Evolutionary conservation across 2,329 filamentous ascomycete species (phyloP).

Genomic region (Cordyceps sp.): DNA sequence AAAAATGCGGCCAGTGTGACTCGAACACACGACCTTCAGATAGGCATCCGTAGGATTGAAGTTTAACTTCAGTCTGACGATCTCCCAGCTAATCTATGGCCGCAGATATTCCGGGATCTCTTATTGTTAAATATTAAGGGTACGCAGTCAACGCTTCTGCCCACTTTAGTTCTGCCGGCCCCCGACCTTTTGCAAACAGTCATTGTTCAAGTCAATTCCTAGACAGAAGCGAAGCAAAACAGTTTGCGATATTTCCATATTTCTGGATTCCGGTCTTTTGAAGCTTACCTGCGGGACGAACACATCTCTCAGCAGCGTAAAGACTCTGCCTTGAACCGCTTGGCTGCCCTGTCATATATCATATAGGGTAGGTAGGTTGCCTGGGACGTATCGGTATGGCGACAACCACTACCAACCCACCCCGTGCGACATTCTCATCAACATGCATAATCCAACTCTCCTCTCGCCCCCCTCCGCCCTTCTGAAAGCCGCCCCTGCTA

Average conservation of each 20-base stretch:
- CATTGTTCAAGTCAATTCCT: no score
- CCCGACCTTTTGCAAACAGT: no score
- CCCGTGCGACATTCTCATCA: neutral
- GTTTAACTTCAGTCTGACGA: conserved; percentile 12
- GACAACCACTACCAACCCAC: no score
- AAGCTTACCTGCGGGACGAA: no score
- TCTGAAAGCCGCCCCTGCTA: no score
- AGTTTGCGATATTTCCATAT: no score
- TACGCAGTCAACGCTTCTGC: neutral
- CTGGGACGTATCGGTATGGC: neutral
- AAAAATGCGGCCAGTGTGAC: conserved; percentile 11
- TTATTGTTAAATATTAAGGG: neutral
- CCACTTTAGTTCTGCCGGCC: neutral
- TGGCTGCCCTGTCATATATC: neutral
- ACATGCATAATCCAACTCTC: neutral
- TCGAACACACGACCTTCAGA: conserved; percentile 14
- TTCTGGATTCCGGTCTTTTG: no score
- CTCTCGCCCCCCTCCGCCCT: no score
- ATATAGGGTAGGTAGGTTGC: neutral
- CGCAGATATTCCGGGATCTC: conserved; percentile 5
- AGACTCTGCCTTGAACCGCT: no score
- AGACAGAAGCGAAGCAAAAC: no score
- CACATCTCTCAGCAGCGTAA: no score
- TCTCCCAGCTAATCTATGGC: conserved; percentile 14
- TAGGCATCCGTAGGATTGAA: conserved; percentile 12